Percentiles rank a stretch among this genome's conserved stretches.
phyloP scores from a whole-genome alignment of 495 filamentous ascomycete genomes.

The Penicillium goetzii region DNA sequence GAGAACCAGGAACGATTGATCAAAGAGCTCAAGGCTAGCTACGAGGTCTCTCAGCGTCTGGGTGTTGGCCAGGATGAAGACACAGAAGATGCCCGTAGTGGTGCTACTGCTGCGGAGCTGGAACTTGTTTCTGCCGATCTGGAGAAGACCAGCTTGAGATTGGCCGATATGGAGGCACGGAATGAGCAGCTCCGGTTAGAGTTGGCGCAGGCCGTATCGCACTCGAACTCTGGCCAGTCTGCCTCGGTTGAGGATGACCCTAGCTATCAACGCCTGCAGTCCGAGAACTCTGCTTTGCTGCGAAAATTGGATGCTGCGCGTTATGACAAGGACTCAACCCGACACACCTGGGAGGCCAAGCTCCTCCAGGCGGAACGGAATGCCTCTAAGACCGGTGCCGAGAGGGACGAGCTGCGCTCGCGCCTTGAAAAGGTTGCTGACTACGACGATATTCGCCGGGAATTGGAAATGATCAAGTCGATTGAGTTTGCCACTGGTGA shows the following conservation, averaged over 20 bases:
- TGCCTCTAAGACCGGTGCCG: constrained; percentile 58
- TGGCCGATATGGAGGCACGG: constrained; percentile 89
- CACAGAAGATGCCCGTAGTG: constrained; percentile 54
- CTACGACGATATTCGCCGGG: constrained; percentile 93
- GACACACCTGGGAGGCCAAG: constrained; percentile 71
- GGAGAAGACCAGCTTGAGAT: constrained; percentile 81
- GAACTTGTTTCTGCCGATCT: constrained; percentile 91
- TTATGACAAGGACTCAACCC: constrained; percentile 79
- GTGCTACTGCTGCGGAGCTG: constrained; percentile 84
- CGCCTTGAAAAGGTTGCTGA: constrained; percentile 90
- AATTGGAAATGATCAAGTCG: constrained; percentile 93
- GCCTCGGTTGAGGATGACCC: constrained; percentile 81
- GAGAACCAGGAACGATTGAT: constrained; percentile 91
- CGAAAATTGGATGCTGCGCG: constrained; percentile 82
- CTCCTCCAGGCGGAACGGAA: constrained; percentile 54
- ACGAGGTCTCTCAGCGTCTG: constrained; percentile 92
- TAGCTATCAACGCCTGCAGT: constrained; percentile 77
- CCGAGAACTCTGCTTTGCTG: constrained; percentile 88
- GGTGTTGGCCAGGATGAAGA: constrained; percentile 71
- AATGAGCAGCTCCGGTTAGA: constrained; percentile 94
- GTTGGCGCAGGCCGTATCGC: constrained; percentile 83
- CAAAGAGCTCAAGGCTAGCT: constrained; percentile 94
- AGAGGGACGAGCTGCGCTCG: constrained; percentile 73
- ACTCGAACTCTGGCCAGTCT: constrained; percentile 61
- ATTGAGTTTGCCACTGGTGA: constrained; percentile 94